Percentiles rank a stretch among this genome's conserved stretches.
phyloP scores from a whole-genome alignment of 2,329 filamentous ascomycete genomes.

The Pseudohalonectria lignicola region DNA sequence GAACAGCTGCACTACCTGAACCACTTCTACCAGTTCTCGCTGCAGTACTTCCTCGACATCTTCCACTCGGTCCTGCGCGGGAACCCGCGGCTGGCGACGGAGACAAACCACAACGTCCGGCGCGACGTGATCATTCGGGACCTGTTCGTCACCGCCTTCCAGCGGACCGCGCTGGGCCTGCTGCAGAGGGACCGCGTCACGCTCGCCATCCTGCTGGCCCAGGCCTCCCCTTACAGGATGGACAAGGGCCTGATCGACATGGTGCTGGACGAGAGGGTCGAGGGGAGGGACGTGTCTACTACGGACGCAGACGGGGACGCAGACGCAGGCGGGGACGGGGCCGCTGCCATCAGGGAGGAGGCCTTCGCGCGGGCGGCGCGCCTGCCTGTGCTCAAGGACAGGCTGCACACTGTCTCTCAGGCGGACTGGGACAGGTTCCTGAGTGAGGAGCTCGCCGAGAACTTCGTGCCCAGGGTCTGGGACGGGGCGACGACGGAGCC shows the following conservation, averaged over 20 bases:
- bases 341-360: constrained; percentile 42
- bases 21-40: constrained; percentile 98
- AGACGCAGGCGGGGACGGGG: background rate
- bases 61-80: constrained; percentile 84
- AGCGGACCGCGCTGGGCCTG: constrained; percentile 84
- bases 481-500: constrained; percentile 49
- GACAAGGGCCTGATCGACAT: constrained; percentile 80
- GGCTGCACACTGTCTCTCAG: constrained; percentile 49
- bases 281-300: constrained; percentile 70
- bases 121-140: constrained; percentile 86
- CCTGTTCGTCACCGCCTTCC: constrained; percentile 83
- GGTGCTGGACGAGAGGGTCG: constrained; percentile 67
- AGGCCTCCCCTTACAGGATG: constrained; percentile 94
- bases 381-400: constrained; percentile 62
- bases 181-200: constrained; percentile 92
- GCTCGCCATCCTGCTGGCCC: constrained; percentile 85
- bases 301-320: no score
- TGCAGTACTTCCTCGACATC: constrained; percentile 96
- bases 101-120: constrained; percentile 65
- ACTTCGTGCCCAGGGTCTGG: constrained; percentile 69
- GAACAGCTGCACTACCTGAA: constrained; percentile 98
- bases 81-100: constrained; percentile 60
- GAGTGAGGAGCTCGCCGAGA: constrained; percentile 75
- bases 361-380: constrained; percentile 58
- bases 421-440: constrained; percentile 75